Evolutionary conservation across 768 basidiomycete genomes (phyloP).

Genomic region (Mycena leptocephala): DNA sequence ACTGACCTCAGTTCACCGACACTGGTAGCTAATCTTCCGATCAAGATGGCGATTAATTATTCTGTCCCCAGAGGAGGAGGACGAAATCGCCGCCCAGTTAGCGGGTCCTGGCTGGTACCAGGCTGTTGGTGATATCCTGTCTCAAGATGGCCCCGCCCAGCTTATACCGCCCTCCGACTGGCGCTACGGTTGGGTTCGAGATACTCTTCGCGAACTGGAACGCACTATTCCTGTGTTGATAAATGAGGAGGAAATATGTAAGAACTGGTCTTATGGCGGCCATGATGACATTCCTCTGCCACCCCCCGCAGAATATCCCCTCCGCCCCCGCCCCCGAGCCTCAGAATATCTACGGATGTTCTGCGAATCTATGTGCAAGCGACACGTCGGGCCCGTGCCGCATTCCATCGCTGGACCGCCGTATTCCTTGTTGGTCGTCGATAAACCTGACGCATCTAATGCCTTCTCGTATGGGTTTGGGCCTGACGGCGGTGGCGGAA

Average conservation of each 20-base stretch:
- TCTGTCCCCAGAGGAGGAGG: slow-evolving; percentile 94
- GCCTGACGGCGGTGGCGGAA: slow-evolving; percentile 90
- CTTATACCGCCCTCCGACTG: slow-evolving; percentile 87
- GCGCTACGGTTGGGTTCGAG: slow-evolving; percentile 91
- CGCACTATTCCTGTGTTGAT: slow-evolving; percentile 78
- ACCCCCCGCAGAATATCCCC: slow-evolving; percentile 86
- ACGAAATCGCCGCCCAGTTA: slow-evolving; percentile 87
- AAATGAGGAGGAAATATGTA: slow-evolving; percentile 68
- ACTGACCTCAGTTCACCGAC: not conserved
- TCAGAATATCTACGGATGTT: slow-evolving; percentile 78
- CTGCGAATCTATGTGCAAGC: slow-evolving; percentile 66
- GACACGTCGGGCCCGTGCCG: slow-evolving; percentile 58
- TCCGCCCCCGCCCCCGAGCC: slow-evolving; percentile 88
- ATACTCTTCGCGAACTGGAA: slow-evolving; percentile 86
- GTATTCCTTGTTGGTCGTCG: slow-evolving; percentile 92
- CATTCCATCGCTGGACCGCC: slow-evolving; percentile 86
- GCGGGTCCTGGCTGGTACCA: slow-evolving; percentile 90
- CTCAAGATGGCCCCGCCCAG: slow-evolving; percentile 71
- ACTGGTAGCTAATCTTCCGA: slow-evolving; percentile 9
- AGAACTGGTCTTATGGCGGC: slow-evolving; percentile 70
- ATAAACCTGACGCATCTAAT: slow-evolving; percentile 87
- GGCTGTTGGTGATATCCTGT: slow-evolving; percentile 86
- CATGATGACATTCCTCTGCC: slow-evolving; percentile 75
- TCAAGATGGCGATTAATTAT: slow-evolving; percentile 89
- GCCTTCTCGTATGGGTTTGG: slow-evolving; percentile 98